Conservation (phyloP, 345 rosid species). For the Hibiscus syriacus region DNA sequence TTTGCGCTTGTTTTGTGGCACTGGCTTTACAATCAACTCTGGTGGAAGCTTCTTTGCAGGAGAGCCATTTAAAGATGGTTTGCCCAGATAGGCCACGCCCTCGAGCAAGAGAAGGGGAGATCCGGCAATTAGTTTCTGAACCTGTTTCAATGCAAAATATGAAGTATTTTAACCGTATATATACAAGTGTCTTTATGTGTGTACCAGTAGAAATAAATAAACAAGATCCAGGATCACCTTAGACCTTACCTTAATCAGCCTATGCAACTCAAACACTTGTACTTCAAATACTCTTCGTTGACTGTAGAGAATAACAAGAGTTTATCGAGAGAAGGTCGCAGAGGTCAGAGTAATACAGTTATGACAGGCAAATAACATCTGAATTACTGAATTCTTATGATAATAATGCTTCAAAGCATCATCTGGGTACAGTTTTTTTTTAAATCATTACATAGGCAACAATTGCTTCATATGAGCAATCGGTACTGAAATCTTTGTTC, state of each 20-base stretch:
- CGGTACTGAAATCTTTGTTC: background rate
- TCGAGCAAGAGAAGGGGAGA: constrained; percentile 35
- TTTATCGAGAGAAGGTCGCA: constrained; percentile 24
- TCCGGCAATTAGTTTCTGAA: constrained; percentile 55
- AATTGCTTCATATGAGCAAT: background rate
- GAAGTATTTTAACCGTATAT: background rate
- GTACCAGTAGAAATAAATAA: constrained; percentile 10
- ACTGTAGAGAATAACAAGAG: constrained; percentile 49
- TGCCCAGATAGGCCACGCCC: constrained; percentile 33
- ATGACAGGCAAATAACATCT: background rate
- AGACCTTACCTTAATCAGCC: constrained; percentile 85
- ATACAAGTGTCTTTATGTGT: background rate
- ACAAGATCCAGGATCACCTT: constrained; percentile 11
- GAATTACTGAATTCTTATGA: background rate
- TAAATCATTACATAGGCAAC: background rate
- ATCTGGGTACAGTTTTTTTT: background rate
- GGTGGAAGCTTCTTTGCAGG: constrained; percentile 36
- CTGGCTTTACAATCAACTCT: constrained; percentile 35
- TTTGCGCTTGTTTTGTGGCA: constrained; percentile 27
- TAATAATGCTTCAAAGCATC: background rate
- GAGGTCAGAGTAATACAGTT: constrained; percentile 5
- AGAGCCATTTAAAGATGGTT: constrained; percentile 33
- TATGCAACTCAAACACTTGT: constrained; percentile 71
- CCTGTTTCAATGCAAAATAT: constrained; percentile 36
- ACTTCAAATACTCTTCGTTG: constrained; percentile 40